Evolutionary conservation across 257 asterid species (phyloP), one percentile per base, ranked within the genome.

Genomic region (Marsdenia floribunda): DNA sequence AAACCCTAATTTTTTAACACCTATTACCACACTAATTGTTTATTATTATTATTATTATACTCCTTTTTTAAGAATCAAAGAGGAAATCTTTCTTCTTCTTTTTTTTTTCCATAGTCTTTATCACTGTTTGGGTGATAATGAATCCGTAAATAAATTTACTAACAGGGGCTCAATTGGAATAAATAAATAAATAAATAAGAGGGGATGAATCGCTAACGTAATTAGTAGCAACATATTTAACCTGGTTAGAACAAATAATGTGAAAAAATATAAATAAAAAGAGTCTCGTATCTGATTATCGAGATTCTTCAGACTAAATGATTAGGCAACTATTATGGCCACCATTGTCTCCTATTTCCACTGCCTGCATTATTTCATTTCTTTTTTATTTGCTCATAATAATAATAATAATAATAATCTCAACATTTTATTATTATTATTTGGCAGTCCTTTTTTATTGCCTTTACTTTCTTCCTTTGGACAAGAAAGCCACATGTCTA

Each of bases 321-420:
- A 55, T 46, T 73, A 4, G 42, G 53, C 61, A 35, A 59, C 74
- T 55, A 42, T 24, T 68, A 69, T 68, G 16, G 26, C 80, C 75
- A 18, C n/a, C 63, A 8, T 37, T 21, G 6, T 40, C 37, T 70
- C 60, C 60, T 16, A 18, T 52, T 46, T 70, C 63, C 74, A 9
- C 16, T 9, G 61, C 26, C 4, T 29, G 3, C 8, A 49, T 12
- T 29, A n/a, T 7, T 66, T 38, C 22, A 0, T 29, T 29, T 47
- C 44, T 12, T 68, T 6, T 63, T 63, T 33, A 33, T 63, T 13
- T 33, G 16, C 6, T 60, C 29, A 7, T 24, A 60, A 60, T 10
- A 13, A 40, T 60, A 60, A 26, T 16, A 29, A 29, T 29, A 29
- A 29, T 29, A n/a, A n/a, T n/a, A n/a, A n/a, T n/a, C n/a, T n/a